Conservation (phyloP, 306 rosid genomes). For the Hippophae tibetana region DNA sequence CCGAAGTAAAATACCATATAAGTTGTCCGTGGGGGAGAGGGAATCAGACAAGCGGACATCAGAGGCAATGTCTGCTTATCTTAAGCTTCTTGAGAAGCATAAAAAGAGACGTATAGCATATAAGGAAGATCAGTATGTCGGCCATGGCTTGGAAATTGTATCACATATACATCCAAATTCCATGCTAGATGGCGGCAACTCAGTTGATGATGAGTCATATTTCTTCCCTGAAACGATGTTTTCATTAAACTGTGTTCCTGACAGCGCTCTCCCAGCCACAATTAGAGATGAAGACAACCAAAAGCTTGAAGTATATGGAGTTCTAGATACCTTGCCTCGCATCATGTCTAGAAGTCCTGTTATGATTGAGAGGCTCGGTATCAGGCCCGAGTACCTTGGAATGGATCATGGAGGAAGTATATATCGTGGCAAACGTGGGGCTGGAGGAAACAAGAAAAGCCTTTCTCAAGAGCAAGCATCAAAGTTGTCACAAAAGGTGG, state of each 20-base stretch:
- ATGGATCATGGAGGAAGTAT: conserved; percentile 50
- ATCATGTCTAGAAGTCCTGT: conserved; percentile 46
- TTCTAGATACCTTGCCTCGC: conserved; percentile 69
- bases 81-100: conserved; percentile 29
- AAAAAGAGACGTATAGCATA: conserved; percentile 58
- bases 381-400: conserved; percentile 49
- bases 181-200: conserved; percentile 31
- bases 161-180: conserved; percentile 34
- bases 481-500: conserved; percentile 52
- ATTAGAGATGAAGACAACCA: conserved; percentile 35
- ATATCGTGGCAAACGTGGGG: conserved; percentile 38
- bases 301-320: conserved; percentile 44
- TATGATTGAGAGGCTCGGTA: conserved; percentile 74
- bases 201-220: conserved; percentile 27
- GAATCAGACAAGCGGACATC: conserved; percentile 63
- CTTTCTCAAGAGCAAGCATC: conserved; percentile 58
- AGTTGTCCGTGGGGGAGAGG: conserved; percentile 40
- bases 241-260: conserved; percentile 73
- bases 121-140: conserved; percentile 47
- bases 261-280: conserved; percentile 55
- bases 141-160: conserved; percentile 33
- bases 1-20: conserved; percentile 39
- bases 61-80: conserved; percentile 60
- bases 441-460: conserved; percentile 43
- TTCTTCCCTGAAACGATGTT: conserved; percentile 71